Base-by-base conservation (phyloP, 805 yeast genomes). In the Schwanniomyces pseudopolymorphus region DNA sequence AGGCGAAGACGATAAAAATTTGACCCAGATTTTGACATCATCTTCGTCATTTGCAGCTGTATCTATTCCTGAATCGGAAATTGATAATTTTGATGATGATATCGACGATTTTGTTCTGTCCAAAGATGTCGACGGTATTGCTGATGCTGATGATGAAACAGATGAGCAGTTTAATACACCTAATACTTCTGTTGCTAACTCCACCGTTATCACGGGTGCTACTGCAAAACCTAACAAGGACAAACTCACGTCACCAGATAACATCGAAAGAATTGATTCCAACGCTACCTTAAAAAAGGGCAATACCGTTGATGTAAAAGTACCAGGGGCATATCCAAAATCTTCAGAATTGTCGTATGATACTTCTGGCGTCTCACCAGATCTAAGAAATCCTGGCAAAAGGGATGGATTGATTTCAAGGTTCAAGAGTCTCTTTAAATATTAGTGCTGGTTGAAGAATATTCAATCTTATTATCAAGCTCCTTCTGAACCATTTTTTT, bases 41-140 rank as follows among this genome's bases (percentile, higher is more conserved):
- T 52, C 59, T 10, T 63, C 69, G 6, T 68, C 74, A 28, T 69
- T 66, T 58, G 72, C 73, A 14, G 73, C 71, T 4, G 69, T 69
- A 33, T 65, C 71, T 1, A 47, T 63, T 17, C 62, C 63, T 3
- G 58, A 58, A 26, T 54, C 65, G 13, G 42, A 44, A n/a, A 17
- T 14, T 5, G 8, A 14, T 17, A 14, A 14, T 7, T 14, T 31
- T 5, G 19, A n/a, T 39, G 21, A 6, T 11, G 28, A 19, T 38
- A 27, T 17, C 10, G 49, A 44, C 11, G 22, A 31, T 16, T 19
- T 22, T 13, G 17, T 21, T 41, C 20, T 11, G 11, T 20, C 39
- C 14, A 31, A 31, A 17, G 35, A 31, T 13, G 16, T 3, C 8
- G n/a, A 28, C 6, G 40, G n/a, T 19, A 26, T 19, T 40, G 49